Evolutionary conservation across 192 early-diverging fungal species (phyloP).

Genomic region (Umbelopsis isabellina): DNA sequence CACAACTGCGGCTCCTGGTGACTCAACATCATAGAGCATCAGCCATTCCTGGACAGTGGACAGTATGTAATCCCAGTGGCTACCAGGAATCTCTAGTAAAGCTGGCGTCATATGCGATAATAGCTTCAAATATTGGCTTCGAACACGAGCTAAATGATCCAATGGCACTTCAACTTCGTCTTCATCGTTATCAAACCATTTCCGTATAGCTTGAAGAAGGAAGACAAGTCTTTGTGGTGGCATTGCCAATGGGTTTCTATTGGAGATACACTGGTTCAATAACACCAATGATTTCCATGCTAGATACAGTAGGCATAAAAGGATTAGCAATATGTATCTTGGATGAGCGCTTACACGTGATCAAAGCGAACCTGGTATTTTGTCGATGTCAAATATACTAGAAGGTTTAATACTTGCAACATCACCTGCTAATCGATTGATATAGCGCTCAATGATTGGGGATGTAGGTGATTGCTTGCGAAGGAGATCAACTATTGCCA

Average conservation of each 20-base stretch:
- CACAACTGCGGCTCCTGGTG: slow-evolving; percentile 22
- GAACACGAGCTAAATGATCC: slow-evolving; percentile 15
- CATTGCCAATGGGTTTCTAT: slow-evolving; percentile 30
- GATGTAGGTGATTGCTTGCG: background rate
- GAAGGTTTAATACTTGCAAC: background rate
- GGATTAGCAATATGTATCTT: background rate
- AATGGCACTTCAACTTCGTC: background rate
- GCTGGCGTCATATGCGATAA: slow-evolving; percentile 37
- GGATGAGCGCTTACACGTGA: background rate
- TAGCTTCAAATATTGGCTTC: slow-evolving; percentile 36
- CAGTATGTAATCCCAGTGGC: slow-evolving; percentile 50
- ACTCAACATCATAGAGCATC: background rate
- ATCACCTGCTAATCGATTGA: background rate
- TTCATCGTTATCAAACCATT: slow-evolving; percentile 34
- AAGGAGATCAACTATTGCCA: background rate
- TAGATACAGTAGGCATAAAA: background rate
- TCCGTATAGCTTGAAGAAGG: slow-evolving; percentile 44
- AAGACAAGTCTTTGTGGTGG: slow-evolving; percentile 43
- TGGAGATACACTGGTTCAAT: slow-evolving; percentile 30
- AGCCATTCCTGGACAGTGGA: slow-evolving; percentile 31
- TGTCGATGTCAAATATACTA: background rate
- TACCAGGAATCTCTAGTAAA: slow-evolving; percentile 48
- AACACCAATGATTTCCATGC: slow-evolving; percentile 32
- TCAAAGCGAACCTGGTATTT: background rate
- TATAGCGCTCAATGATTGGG: background rate